Conservation (phyloP, 2,329 filamentous ascomycete species). For the Metarhizium album region DNA sequence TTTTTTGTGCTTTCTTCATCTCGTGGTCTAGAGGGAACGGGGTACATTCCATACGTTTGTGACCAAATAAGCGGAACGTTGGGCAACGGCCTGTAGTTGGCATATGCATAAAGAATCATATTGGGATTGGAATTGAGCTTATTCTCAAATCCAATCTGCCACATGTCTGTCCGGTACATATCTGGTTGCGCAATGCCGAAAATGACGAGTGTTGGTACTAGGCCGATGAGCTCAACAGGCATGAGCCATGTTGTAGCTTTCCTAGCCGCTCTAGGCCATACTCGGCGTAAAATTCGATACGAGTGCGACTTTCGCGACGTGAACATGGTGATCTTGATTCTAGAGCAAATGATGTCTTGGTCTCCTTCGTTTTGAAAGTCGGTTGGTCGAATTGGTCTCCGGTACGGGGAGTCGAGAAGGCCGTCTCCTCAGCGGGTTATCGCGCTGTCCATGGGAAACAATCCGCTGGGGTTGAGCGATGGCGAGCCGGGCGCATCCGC, state of each 20-base stretch:
- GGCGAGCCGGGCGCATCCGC: background rate
- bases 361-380: background rate
- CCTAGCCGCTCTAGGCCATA: conserved; percentile 40
- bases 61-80: conserved; percentile 63
- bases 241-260: conserved; percentile 53
- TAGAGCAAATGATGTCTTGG: background rate
- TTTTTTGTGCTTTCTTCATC: background rate
- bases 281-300: conserved; percentile 48
- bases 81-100: conserved; percentile 55
- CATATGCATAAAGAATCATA: conserved; percentile 60
- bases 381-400: background rate
- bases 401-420: background rate
- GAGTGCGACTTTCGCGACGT: conserved; percentile 9
- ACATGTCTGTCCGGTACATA: conserved; percentile 60
- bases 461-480: background rate
- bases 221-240: conserved; percentile 52
- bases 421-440: background rate
- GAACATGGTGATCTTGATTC: conserved; percentile 4
- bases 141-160: conserved; percentile 59
- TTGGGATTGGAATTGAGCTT: conserved; percentile 65
- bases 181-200: conserved; percentile 66
- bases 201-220: conserved; percentile 55
- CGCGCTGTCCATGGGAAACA: background rate
- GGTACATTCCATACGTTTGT: conserved; percentile 44
- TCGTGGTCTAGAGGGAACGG: background rate